These are phyloP conservation scores for Sextonia rubra DNA, from an alignment of 164 flowering plant genomes.

Conservation along the genomic window DNA sequence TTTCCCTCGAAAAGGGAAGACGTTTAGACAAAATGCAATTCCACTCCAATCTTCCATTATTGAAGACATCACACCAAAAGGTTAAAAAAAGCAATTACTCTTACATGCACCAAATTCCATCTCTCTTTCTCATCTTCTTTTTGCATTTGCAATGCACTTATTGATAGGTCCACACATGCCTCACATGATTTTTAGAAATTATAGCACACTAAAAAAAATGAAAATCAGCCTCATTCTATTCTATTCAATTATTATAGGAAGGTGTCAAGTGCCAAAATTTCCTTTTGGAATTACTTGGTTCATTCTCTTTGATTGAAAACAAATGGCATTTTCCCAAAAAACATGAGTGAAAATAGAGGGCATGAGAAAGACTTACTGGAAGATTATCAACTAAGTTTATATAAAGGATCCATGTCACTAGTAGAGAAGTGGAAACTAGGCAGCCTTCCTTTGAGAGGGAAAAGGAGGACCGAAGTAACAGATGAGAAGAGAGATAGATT, in stretches of 20 bases:
- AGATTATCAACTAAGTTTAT: conserved; percentile 1
- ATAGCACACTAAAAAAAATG: neutral
- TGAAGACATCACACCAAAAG: conserved; percentile 1
- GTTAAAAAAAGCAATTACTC: neutral
- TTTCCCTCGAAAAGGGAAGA: conserved; percentile 3
- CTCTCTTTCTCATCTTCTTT: neutral
- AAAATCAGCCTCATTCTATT: neutral
- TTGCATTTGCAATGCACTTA: neutral
- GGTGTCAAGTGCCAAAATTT: neutral
- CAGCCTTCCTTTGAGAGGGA: conserved; percentile 22
- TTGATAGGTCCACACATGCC: neutral
- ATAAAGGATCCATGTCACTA: conserved; percentile 10
- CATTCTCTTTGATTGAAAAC: neutral
- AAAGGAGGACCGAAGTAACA: conserved; percentile 6
- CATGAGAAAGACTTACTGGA: conserved; percentile 11
- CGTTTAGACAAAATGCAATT: conserved; percentile 5
- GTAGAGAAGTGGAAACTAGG: neutral
- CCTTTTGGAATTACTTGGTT: neutral
- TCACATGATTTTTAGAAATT: neutral
- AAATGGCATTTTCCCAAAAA: neutral
- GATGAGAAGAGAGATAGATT: neutral
- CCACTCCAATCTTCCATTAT: neutral
- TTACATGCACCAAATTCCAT: neutral
- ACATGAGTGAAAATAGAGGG: neutral
- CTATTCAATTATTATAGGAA: neutral